Evolutionary conservation across 345 rosid species (phyloP).

Genomic region (Litchi chinensis): DNA sequence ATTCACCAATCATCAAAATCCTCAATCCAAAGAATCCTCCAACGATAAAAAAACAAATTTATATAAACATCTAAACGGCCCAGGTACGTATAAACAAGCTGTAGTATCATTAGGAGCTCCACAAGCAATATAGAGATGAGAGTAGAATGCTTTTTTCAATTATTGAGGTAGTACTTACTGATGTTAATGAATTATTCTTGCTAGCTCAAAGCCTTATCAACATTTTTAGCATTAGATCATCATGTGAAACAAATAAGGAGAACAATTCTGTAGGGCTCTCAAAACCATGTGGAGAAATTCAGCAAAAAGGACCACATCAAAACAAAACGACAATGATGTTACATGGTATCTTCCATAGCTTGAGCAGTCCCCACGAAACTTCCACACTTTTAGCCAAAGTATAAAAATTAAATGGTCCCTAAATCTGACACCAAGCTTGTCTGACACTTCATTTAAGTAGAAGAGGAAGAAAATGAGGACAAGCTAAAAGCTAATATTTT

Average conservation of each 20-base stretch:
- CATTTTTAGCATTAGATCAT: too few relatives aligned
- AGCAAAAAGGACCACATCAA: too few relatives aligned
- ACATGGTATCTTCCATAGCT: too few relatives aligned
- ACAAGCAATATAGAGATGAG: not conserved
- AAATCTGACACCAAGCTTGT: constrained; percentile 28
- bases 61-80: not conserved
- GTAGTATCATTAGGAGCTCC: not conserved
- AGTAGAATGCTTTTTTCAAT: not conserved
- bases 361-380: constrained; percentile 43
- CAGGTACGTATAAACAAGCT: not conserved
- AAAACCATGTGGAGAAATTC: too few relatives aligned
- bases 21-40: not conserved
- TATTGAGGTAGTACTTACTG: not conserved
- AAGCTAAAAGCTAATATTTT: constrained; percentile 3
- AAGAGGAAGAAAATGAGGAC: constrained; percentile 10
- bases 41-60: not conserved
- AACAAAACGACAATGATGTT: too few relatives aligned
- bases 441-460: constrained; percentile 27
- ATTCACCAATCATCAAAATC: not conserved
- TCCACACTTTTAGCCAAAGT: constrained; percentile 34
- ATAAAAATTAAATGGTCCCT: constrained; percentile 35
- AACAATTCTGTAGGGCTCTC: too few relatives aligned
- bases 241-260: not conserved
- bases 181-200: not conserved
- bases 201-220: not conserved